Conservation (phyloP, 2,329 filamentous ascomycete genomes). For the Magnaporthiopsis poae region DNA sequence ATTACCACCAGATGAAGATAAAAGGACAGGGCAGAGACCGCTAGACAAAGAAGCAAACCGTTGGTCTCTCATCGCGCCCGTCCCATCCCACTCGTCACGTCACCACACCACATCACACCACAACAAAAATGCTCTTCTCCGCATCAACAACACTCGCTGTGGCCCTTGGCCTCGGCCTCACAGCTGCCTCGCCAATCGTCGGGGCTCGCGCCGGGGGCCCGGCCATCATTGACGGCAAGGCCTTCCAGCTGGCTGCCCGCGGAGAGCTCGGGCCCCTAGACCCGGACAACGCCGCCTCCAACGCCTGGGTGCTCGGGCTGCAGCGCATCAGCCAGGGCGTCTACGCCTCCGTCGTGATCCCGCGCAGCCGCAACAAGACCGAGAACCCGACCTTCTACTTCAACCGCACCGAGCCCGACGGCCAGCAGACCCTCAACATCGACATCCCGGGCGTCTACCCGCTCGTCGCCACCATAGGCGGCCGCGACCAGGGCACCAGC, state of each 20-base stretch:
- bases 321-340: conserved; percentile 1
- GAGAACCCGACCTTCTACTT: conserved; percentile 6
- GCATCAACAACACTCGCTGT: background rate
- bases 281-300: conserved; percentile 3
- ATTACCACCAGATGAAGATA: too few species aligned
- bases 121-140: conserved; percentile 4
- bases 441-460: conserved; percentile 6
- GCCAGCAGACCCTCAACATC: conserved; percentile 1
- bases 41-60: too few species aligned
- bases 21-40: too few species aligned
- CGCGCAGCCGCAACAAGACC: conserved; percentile 3
- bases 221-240: conserved; percentile 3
- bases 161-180: conserved; percentile 1
- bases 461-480: background rate
- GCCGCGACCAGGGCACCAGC: background rate
- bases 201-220: background rate
- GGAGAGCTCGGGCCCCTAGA: conserved; percentile 3
- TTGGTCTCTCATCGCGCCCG: background rate
- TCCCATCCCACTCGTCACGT: background rate
- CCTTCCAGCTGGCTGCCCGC: conserved; percentile 1
- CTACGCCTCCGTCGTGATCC: conserved; percentile 2
- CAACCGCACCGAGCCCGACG: background rate
- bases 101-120: background rate
- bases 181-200: background rate
- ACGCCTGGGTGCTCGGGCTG: conserved; percentile 5